phyloP scores from a whole-genome alignment of 2,329 filamentous ascomycete species.

The Juglanconis juglandina region DNA sequence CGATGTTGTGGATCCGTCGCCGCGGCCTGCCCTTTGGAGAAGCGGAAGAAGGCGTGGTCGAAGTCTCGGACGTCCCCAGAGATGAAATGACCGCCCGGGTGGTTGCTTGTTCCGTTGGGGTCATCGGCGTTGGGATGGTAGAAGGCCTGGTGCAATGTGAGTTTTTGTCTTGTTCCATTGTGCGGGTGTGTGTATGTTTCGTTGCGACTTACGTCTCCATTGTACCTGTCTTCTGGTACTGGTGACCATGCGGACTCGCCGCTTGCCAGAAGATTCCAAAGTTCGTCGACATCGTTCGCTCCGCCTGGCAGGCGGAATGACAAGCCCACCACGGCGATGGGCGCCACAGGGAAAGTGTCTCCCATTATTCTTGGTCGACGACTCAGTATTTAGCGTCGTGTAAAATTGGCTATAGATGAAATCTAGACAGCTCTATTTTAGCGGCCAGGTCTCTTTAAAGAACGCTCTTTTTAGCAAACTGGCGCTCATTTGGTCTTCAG shows the following conservation, averaged over 20 bases:
- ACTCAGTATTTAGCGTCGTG: no score
- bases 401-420: no score
- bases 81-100: conserved; percentile 2
- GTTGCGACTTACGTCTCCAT: background rate
- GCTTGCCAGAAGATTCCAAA: background rate
- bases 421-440: no score
- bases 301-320: conserved; percentile 4
- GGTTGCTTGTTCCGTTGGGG: conserved; percentile 1
- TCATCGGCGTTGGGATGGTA: background rate
- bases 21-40: conserved; percentile 55
- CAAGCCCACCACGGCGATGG: background rate
- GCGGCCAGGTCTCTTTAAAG: no score
- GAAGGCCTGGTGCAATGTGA: background rate
- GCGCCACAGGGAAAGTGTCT: background rate
- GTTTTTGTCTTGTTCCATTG: no score
- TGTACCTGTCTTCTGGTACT: background rate
- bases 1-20: conserved; percentile 66
- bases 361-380: no score
- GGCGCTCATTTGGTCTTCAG: no score
- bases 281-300: background rate
- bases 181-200: no score
- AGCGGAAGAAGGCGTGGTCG: conserved; percentile 57
- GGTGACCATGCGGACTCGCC: background rate
- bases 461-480: no score
- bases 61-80: background rate